Base-by-base conservation (phyloP, 83 land plant species). In the Picea abies region DNA sequence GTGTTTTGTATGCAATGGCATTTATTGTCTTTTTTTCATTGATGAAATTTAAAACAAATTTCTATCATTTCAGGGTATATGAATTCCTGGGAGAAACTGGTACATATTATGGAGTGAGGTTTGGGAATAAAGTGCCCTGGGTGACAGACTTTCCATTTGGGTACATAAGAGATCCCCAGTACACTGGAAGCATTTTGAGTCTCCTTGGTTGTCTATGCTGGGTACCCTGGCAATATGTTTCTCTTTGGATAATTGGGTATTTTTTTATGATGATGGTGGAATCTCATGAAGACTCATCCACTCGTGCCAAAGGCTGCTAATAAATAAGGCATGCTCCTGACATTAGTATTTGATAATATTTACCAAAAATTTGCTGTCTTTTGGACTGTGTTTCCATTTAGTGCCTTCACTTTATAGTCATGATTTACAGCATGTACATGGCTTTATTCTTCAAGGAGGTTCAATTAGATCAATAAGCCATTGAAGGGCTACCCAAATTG, bases 91-190 rank as follows among this genome's bases (percentile, higher is more conserved):
- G 96, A 63, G 96, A 93, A 79, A 79, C 86, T 49, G 96, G 96
- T 29, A 93, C 92, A 0, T 95, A 95, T 79, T 96, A 96, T 79
- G 98, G 99, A 56, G 98, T 96, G 15, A 91, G 95, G 26, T 97
- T 97, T 83, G 99, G 99, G 58, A 95, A 93, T 86, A 80, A 85
- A 15, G 89, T 97, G 62, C 95, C 96, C 6, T 97, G 99, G 99
- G 98, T 97, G 10, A 92, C 91, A 49, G 92, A 87, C 67, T 95
- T 97, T 58, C 99, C 99, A 10, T 97, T 93, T 73, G 99, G 99
- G 32, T 91, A 90, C 71, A 84, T 97, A 29, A 90, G 88, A 81
- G 99, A 97, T 84, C 99, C 99, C 32, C 99, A 97, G 76, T 97
- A 97, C 60, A 88, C 91, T 2, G 99, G 99, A 63, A 94, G 97